phyloP scores from a whole-genome alignment of 768 basidiomycete genomes.

The Podaxis sp. region DNA sequence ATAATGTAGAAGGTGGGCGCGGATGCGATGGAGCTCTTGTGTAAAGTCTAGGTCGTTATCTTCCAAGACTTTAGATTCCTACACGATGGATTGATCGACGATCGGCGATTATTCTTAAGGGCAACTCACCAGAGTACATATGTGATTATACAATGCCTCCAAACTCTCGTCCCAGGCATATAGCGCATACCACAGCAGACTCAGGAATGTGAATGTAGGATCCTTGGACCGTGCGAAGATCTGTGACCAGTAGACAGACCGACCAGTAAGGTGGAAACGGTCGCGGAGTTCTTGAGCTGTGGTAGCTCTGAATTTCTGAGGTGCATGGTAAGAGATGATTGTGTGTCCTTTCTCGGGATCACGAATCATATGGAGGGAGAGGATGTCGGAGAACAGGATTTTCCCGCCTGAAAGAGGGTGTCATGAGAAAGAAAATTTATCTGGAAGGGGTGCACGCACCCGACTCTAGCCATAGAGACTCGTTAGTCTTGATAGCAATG shows the following conservation, averaged over 20 bases:
- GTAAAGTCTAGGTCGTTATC: conserved; percentile 32
- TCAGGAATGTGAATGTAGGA: conserved; percentile 47
- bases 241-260: conserved; percentile 36
- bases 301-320: conserved; percentile 27
- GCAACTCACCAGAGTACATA: conserved; percentile 40
- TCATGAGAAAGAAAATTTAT: background rate
- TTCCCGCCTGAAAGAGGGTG: conserved; percentile 18
- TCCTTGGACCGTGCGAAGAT: conserved; percentile 36
- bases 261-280: conserved; percentile 37
- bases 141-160: conserved; percentile 43
- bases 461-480: conserved; percentile 5
- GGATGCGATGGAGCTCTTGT: conserved; percentile 49
- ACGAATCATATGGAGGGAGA: conserved; percentile 41
- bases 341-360: conserved; percentile 32
- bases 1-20: conserved; percentile 54
- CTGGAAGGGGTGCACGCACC: background rate
- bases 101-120: background rate
- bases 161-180: conserved; percentile 56
- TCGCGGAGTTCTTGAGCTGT: conserved; percentile 33
- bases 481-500: conserved; percentile 10
- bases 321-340: conserved; percentile 41
- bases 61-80: conserved; percentile 43
- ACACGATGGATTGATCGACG: background rate
- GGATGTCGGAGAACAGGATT: conserved; percentile 34
- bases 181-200: conserved; percentile 49